A percentile compares a stretch with the other conserved stretches of the same genome.
These are phyloP conservation scores for Pulveroboletus sp. DNA, from an alignment of 768 basidiomycete genomes.

Conservation along the genomic window DNA sequence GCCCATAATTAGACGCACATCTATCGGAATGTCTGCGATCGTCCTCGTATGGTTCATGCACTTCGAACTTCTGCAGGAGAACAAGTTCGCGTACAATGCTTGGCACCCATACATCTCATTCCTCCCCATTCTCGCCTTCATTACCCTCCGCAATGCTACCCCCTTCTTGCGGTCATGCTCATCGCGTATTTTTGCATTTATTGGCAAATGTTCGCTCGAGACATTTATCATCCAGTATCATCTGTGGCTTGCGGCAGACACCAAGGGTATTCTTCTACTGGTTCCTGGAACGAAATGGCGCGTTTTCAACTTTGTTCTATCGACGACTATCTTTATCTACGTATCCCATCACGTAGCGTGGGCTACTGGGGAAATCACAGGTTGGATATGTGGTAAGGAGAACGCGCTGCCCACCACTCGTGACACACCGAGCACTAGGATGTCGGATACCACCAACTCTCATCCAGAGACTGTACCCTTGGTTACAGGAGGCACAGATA, in stretches of 20 bases:
- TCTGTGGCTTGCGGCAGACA: constrained; percentile 80
- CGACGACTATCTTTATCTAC: constrained; percentile 76
- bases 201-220: constrained; percentile 86
- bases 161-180: constrained; percentile 63
- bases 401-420: constrained; percentile 21
- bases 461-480: constrained; percentile 12
- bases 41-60: constrained; percentile 72
- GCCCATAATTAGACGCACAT: constrained; percentile 46
- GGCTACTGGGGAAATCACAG: constrained; percentile 71
- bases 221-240: constrained; percentile 91
- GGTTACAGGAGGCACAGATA: constrained; percentile 1
- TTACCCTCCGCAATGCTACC: constrained; percentile 71
- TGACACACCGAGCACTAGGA: constrained; percentile 1
- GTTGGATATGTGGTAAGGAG: constrained; percentile 43
- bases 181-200: constrained; percentile 68
- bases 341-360: constrained; percentile 70
- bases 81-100: constrained; percentile 80
- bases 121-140: constrained; percentile 75
- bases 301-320: constrained; percentile 71
- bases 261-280: constrained; percentile 74
- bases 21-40: constrained; percentile 47
- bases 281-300: constrained; percentile 72
- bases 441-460: background rate
- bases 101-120: constrained; percentile 83
- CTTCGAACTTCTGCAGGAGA: constrained; percentile 72